phyloP scores from a whole-genome alignment of 2,329 filamentous ascomycete genomes.

The Seiridium unicorne region DNA sequence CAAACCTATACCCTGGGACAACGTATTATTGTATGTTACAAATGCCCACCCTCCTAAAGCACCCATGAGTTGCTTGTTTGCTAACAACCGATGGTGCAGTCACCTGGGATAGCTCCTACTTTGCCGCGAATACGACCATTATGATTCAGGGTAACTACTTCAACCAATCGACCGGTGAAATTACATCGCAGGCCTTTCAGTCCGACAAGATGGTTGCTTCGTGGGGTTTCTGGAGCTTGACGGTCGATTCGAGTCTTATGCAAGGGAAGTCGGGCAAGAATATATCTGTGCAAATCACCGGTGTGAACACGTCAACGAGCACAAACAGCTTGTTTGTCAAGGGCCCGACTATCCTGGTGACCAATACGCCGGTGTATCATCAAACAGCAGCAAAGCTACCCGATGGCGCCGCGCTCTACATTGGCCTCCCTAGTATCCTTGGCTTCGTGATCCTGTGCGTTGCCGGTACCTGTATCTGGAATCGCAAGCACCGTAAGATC shows the following conservation, averaged over 20 bases:
- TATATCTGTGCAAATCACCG: conserved; percentile 46
- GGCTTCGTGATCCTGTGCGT: conserved; percentile 45
- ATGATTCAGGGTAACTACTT: conserved; percentile 25
- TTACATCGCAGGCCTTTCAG: conserved; percentile 31
- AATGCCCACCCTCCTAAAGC: no score
- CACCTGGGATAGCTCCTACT: conserved; percentile 55
- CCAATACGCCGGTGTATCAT: conserved; percentile 30
- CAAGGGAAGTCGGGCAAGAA: conserved; percentile 38
- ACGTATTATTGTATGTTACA: conserved; percentile 42
- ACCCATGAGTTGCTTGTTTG: neutral
- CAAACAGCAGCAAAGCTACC: conserved; percentile 30
- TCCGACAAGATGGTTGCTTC: conserved; percentile 33
- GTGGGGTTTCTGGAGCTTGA: conserved; percentile 49
- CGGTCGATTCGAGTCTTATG: conserved; percentile 37
- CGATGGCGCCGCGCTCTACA: conserved; percentile 42
- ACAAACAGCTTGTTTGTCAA: conserved; percentile 27
- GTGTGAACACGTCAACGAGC: conserved; percentile 29
- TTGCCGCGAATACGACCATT: conserved; percentile 39
- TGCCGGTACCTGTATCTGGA: conserved; percentile 57
- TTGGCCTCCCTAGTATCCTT: conserved; percentile 52
- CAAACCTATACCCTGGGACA: conserved; percentile 39
- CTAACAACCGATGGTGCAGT: conserved; percentile 21
- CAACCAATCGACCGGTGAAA: conserved; percentile 29
- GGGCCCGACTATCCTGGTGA: conserved; percentile 42
- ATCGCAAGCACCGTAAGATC: conserved; percentile 49